Evolutionary conservation across 306 rosid genomes (phyloP).

Genomic region (Crotalaria pallida): DNA sequence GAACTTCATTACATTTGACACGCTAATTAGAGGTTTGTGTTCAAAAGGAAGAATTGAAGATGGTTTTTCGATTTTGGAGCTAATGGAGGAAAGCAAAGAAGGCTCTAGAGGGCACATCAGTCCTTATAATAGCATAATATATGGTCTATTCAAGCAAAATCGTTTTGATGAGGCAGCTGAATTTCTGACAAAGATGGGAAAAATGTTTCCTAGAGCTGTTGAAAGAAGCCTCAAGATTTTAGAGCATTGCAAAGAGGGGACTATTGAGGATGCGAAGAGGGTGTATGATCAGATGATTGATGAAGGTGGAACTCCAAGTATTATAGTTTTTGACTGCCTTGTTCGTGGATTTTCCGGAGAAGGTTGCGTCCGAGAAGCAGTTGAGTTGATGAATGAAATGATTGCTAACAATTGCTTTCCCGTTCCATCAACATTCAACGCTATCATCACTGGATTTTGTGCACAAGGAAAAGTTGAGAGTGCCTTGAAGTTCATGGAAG

Average conservation of each 20-base stretch:
- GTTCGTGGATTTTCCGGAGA: slow-evolving; percentile 40
- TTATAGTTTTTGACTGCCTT: slow-evolving; percentile 49
- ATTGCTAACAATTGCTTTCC: slow-evolving; percentile 46
- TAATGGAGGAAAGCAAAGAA: slow-evolving; percentile 61
- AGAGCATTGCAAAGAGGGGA: slow-evolving; percentile 38
- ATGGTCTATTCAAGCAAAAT: slow-evolving; percentile 58
- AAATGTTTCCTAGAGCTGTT: slow-evolving; percentile 62
- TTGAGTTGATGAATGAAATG: slow-evolving; percentile 67
- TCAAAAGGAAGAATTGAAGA: slow-evolving; percentile 48
- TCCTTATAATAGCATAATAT: slow-evolving; percentile 68
- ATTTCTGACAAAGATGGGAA: slow-evolving; percentile 45
- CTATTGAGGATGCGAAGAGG: slow-evolving; percentile 50
- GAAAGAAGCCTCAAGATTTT: slow-evolving; percentile 50
- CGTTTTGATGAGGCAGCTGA: slow-evolving; percentile 44
- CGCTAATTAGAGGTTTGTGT: slow-evolving; percentile 57
- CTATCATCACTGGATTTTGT: slow-evolving; percentile 48
- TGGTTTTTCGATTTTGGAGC: slow-evolving; percentile 53
- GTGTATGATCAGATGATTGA: slow-evolving; percentile 45
- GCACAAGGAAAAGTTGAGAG: slow-evolving; percentile 40
- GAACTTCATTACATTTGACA: slow-evolving; percentile 53
- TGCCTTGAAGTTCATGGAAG: slow-evolving; percentile 57
- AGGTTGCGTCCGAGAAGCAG: slow-evolving; percentile 46
- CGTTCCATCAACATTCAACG: slow-evolving; percentile 51
- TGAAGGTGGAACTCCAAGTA: slow-evolving; percentile 60
- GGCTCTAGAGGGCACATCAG: slow-evolving; percentile 47